Evolutionary conservation across 179 eudicot species (phyloP), one percentile per base, ranked within the genome.

Genomic region (Patellifolia procumbens): DNA sequence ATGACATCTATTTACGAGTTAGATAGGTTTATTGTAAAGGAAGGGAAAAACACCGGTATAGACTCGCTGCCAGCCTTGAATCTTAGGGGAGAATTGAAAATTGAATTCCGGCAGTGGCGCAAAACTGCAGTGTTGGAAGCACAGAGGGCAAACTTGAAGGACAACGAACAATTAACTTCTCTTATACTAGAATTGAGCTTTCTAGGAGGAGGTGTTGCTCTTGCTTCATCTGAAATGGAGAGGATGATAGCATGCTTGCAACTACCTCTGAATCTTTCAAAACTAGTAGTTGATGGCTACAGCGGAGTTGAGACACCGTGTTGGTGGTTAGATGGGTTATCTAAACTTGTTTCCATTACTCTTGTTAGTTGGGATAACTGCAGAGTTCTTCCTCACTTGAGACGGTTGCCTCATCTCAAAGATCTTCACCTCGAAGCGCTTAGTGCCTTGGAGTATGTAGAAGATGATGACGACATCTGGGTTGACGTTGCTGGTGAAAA

Each of bases 1-100:
- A 28, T 81, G 76, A 68, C 42, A 19, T 73, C 78, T 7, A 45
- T 81, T 2, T 15, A 22, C 12, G 63, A 64, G 59, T 22, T 80
- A 37, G 16, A 59, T 63, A 2, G 2, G 0, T 80, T 70, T 55
- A 22, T 64, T 31, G 75, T 76, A n/a, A n/a, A n/a, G n/a, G n/a
- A n/a, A 19, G 72, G 81, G 8, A 7, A 73, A 26, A 52, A 0
- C 17, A 32, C 8, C 5, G 73, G 81, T 17, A 19, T 78, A 55
- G 60, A 73, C 2, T n/a, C 65, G 2, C n/a, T 78, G 48, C 19
- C 43, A 0, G 58, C 8, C 28, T 65, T 55, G 8, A 65, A 43
- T 66, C 70, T 73, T 15, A 52, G 26, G 48, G 73, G 68, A 3
- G 0, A 2, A 0, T 26, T 53, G 51, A 4, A 34, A 4, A 34